Conservation (phyloP, 2,329 filamentous ascomycete species). For the Cryphonectria japonica region DNA sequence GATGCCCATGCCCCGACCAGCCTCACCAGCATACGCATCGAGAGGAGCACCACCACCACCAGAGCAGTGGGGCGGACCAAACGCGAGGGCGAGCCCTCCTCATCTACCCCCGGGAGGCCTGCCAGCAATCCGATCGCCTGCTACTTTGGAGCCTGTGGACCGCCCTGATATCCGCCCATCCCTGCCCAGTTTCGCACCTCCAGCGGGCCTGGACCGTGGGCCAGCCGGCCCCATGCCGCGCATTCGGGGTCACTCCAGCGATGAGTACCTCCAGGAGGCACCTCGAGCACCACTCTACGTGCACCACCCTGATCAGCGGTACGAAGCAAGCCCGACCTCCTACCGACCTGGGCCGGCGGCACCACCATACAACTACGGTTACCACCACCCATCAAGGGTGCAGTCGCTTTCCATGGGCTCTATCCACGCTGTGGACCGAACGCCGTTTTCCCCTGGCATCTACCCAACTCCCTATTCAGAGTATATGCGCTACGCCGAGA, state of each 20-base stretch:
- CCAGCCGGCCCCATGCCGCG: constrained; percentile 35
- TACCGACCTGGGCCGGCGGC: constrained; percentile 37
- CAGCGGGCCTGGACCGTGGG: constrained; percentile 44
- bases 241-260: constrained; percentile 39
- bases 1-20: constrained; percentile 37
- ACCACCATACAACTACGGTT: constrained; percentile 42
- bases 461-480: constrained; percentile 49
- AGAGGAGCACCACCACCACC: constrained; percentile 35
- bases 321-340: constrained; percentile 37
- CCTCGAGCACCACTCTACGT: constrained; percentile 35
- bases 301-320: constrained; percentile 34
- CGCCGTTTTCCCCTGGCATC: constrained; percentile 46
- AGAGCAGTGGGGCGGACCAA: constrained; percentile 42
- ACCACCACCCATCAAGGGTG: constrained; percentile 48
- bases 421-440: constrained; percentile 47
- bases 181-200: constrained; percentile 47
- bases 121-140: constrained; percentile 38
- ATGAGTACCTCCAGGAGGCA: constrained; percentile 41
- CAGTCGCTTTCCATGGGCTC: constrained; percentile 53
- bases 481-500: constrained; percentile 47
- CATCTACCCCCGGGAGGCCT: constrained; percentile 39
- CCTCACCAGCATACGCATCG: constrained; percentile 41
- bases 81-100: constrained; percentile 42
- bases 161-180: constrained; percentile 42
- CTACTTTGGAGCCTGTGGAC: constrained; percentile 41